phyloP scores from a whole-genome alignment of 306 rosid species.

The Vachellia collinsii region DNA sequence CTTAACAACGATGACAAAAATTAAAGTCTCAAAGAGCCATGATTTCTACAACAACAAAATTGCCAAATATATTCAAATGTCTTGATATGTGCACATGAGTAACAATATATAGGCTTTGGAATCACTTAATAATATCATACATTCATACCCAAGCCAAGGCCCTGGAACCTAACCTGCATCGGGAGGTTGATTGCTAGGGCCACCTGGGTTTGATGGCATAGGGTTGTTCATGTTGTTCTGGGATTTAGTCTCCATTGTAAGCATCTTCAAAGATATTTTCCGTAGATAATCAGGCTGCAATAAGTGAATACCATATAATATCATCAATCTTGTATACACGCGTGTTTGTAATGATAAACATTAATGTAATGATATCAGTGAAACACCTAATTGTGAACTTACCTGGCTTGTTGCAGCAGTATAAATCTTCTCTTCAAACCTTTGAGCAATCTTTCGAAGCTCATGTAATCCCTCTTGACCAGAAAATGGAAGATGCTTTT shows the following conservation, averaged over 20 bases:
- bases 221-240: constrained; percentile 47
- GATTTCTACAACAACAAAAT: neutral
- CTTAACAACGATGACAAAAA: constrained; percentile 15
- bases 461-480: constrained; percentile 77
- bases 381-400: constrained; percentile 8
- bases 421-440: constrained; percentile 87
- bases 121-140: neutral
- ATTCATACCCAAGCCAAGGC: constrained; percentile 14
- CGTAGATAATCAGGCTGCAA: constrained; percentile 58
- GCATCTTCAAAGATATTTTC: constrained; percentile 58
- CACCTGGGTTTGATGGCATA: constrained; percentile 51
- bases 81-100: neutral
- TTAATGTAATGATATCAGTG: constrained; percentile 4
- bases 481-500: constrained; percentile 75
- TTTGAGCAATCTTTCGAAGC: constrained; percentile 75
- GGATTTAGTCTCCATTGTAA: constrained; percentile 72
- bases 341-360: neutral
- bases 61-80: neutral
- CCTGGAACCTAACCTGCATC: constrained; percentile 64
- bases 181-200: constrained; percentile 60
- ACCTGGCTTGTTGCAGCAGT: constrained; percentile 79
- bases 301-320: constrained; percentile 20
- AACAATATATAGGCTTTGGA: neutral
- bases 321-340: constrained; percentile 19
- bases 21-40: constrained; percentile 2